Evolutionary conservation across 805 yeast genomes (phyloP).

Genomic region (Lachancea kluyveri): DNA sequence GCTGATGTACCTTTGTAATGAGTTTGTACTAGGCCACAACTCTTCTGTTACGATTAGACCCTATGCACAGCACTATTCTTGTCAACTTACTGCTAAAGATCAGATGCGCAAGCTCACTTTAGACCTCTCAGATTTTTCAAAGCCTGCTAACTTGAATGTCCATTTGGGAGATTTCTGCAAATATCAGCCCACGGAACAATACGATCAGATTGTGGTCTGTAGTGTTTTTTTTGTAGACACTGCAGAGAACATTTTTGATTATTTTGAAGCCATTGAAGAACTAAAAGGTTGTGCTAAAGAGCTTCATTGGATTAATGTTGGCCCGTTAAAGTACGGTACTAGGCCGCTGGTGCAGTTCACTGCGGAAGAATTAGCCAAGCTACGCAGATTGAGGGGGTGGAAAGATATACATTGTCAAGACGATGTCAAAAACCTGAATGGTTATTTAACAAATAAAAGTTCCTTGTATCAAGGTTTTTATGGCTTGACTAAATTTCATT

Average conservation of each 20-base stretch:
- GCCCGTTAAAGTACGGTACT: constrained; percentile 90
- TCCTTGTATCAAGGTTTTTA: constrained; percentile 77
- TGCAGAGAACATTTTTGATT: constrained; percentile 77
- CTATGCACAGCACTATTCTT: constrained; percentile 60
- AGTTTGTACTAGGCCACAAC: constrained; percentile 40
- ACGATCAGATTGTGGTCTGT: constrained; percentile 48
- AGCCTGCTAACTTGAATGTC: constrained; percentile 44
- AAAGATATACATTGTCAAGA: constrained; percentile 27
- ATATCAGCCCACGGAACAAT: constrained; percentile 33
- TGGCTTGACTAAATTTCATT: constrained; percentile 45
- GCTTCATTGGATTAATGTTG: constrained; percentile 82
- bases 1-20: constrained; percentile 66
- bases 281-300: constrained; percentile 36
- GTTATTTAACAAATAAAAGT: constrained; percentile 59
- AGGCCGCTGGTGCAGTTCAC: constrained; percentile 72
- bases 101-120: constrained; percentile 44
- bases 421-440: constrained; percentile 39
- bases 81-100: constrained; percentile 42
- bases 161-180: constrained; percentile 60
- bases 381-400: constrained; percentile 65
- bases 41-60: constrained; percentile 36
- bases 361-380: constrained; percentile 54
- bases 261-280: constrained; percentile 56
- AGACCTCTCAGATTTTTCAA: constrained; percentile 13
- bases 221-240: constrained; percentile 85